phyloP scores from a whole-genome alignment of 345 rosid species.

The Pistacia integerrima region DNA sequence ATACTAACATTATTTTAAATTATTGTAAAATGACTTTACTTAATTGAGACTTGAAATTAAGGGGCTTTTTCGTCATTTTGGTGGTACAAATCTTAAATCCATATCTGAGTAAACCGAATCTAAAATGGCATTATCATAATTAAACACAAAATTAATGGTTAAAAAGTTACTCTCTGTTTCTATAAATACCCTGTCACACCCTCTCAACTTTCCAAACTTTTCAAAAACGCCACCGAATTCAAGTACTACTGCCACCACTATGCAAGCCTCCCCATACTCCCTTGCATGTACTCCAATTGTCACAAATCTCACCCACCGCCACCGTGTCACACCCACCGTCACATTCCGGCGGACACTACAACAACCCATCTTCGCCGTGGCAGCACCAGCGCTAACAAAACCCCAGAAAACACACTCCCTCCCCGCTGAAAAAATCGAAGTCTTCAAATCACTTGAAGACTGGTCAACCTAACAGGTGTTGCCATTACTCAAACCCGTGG shows the following conservation, averaged over 20 bases:
- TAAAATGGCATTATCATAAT: not conserved
- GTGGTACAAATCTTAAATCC: too few relatives aligned
- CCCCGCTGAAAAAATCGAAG: conserved; percentile 63
- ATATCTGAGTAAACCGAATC: too few relatives aligned
- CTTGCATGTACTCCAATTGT: conserved; percentile 13
- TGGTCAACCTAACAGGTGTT: conserved; percentile 60
- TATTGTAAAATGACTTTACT: too few relatives aligned
- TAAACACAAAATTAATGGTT: not conserved
- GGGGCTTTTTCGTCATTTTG: too few relatives aligned
- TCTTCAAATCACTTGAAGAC: conserved; percentile 63
- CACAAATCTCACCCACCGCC: not conserved
- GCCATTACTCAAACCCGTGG: conserved; percentile 71
- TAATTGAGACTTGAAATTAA: too few relatives aligned
- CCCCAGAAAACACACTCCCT: conserved; percentile 52
- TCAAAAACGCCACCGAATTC: not conserved
- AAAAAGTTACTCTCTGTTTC: not conserved
- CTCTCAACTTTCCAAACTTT: too few relatives aligned
- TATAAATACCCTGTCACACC: not conserved
- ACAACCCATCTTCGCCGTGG: conserved; percentile 33
- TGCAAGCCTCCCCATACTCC: conserved; percentile 40
- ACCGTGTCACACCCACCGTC: not conserved
- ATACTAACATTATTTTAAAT: too few relatives aligned
- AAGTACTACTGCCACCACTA: conserved; percentile 12
- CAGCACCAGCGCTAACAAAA: conserved; percentile 30
- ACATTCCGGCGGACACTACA: not conserved